Base-by-base conservation (phyloP, 129 eudicot species). In the Tagetes erecta region DNA sequence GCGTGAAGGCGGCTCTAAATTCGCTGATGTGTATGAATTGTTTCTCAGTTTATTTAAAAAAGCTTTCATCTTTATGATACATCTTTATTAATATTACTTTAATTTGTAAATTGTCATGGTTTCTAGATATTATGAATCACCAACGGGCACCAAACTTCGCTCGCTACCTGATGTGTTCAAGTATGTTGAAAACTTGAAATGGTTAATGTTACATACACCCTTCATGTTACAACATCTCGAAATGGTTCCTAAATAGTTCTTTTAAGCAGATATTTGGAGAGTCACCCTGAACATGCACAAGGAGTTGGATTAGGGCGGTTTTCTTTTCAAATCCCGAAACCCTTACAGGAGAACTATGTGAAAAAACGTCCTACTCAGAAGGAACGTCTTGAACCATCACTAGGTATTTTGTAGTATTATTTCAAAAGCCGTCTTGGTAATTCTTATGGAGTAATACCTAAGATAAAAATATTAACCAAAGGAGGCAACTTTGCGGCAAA, bases 11-110 rank as follows among this genome's bases (percentile, higher is more conserved):
- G 59, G 97, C 83, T 71, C 86, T 42, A 91, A 80, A 73, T 95
- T 91, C 65, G 99, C 97, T 14, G 99, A 95, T 55, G 91, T 91
- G 99, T 95, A 91, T 3, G 94, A 79, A 51, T 78, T 52, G 44
- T 49, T 72, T 13, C 53, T 4, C 41, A 34, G 41, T 59, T 59
- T 59, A 36, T 34, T 59, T 59, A 33, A 59, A 60, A 58, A 35
- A 7, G 37, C 42, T 76, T 53, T 34, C 71, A 59, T 60, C 44
- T 78, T 59, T 59, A 66, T 71, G 65, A 51, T 8, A 66, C 34
- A 59, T 77, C 8, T 37, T 31, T 57, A 46, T 14, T 20, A 45
- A 37, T 49, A 7, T 37, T 13, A 64, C 47, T 33, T 38, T 51
- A 45, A 50, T 53, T 57, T 66, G 58, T 68, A 4, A 5, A 39